phyloP scores from a whole-genome alignment of 148 eudicot species.

The Silene conica region DNA sequence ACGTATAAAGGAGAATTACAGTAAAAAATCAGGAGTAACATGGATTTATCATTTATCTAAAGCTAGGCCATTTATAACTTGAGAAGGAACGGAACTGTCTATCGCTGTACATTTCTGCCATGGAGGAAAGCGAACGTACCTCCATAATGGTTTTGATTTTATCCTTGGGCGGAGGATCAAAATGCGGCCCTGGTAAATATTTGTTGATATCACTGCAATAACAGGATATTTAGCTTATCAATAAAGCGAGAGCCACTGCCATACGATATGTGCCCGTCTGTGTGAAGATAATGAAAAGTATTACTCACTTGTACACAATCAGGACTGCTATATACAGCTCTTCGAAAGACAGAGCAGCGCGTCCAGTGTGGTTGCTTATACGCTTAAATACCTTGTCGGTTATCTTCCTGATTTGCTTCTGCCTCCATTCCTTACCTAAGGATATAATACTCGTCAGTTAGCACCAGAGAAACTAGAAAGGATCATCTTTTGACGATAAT shows the following conservation, averaged over 20 bases:
- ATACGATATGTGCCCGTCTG: not conserved
- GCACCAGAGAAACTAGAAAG: too few relatives aligned
- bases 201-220: constrained; percentile 76
- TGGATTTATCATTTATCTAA: too few relatives aligned
- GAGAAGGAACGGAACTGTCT: too few relatives aligned
- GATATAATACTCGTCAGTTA: too few relatives aligned
- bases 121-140: constrained; percentile 38
- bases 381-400: constrained; percentile 65
- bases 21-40: too few relatives aligned
- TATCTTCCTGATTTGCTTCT: constrained; percentile 57
- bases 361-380: constrained; percentile 47
- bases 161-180: constrained; percentile 83
- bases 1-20: too few relatives aligned
- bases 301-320: constrained; percentile 72
- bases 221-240: not conserved
- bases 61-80: too few relatives aligned
- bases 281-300: not conserved
- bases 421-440: constrained; percentile 84
- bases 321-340: constrained; percentile 83
- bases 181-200: constrained; percentile 84
- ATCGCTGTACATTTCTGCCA: too few relatives aligned
- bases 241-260: not conserved
- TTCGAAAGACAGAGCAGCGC: constrained; percentile 57
- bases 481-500: too few relatives aligned
- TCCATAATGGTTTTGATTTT: constrained; percentile 52